Evolutionary conservation across 2,329 filamentous ascomycete species (phyloP).

Genomic region (Boeremia lycopersici): DNA sequence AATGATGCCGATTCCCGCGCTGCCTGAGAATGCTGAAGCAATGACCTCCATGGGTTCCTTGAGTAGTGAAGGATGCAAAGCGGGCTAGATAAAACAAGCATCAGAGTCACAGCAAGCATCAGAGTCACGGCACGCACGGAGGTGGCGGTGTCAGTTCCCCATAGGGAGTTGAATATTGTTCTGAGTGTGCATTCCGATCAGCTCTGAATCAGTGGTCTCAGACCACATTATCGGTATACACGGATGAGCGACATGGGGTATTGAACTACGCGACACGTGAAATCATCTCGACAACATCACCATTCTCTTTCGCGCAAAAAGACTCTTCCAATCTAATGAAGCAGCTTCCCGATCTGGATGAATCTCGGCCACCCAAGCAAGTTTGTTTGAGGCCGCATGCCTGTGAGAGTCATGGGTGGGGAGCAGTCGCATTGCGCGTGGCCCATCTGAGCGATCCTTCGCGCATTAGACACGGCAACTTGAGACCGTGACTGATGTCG

Average conservation of each 20-base stretch:
- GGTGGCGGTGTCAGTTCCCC: conserved; percentile 16
- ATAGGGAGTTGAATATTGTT: background rate
- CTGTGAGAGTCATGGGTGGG: background rate
- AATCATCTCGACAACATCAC: background rate
- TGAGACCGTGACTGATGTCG: conserved; percentile 14
- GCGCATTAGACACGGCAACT: conserved; percentile 4
- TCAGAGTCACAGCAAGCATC: conserved; percentile 5
- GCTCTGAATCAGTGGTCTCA: conserved; percentile 13
- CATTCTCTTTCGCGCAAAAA: background rate
- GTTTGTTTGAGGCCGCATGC: background rate
- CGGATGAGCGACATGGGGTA: background rate
- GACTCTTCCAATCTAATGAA: background rate
- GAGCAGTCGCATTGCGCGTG: conserved; percentile 1
- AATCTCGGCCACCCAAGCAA: background rate
- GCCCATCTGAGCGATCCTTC: background rate
- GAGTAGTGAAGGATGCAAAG: background rate
- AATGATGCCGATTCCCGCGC: background rate
- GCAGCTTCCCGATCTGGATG: background rate
- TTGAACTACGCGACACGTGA: background rate
- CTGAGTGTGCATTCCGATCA: conserved; percentile 8
- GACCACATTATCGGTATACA: background rate
- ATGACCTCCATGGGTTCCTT: background rate
- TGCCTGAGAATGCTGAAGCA: background rate
- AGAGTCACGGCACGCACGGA: conserved; percentile 10
- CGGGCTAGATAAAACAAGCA: background rate